Percentiles rank a stretch among this genome's conserved stretches.
These are phyloP conservation scores for Dryas integrifolia DNA, from an alignment of 331 rosid genomes.

Conservation along the genomic window DNA sequence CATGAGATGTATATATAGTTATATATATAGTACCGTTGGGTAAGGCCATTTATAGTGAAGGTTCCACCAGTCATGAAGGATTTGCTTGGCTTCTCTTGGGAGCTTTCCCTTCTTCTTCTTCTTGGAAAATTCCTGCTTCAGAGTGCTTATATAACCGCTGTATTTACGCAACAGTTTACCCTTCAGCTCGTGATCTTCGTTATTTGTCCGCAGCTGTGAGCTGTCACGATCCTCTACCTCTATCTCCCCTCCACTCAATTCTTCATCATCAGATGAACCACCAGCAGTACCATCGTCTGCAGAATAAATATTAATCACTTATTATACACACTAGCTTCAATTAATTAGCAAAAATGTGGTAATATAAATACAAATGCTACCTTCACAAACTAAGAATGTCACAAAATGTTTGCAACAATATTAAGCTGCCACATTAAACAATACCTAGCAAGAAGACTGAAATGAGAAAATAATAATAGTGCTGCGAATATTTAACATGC, in stretches of 20 bases:
- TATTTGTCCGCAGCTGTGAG: constrained; percentile 2
- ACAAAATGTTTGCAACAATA: too few relatives aligned
- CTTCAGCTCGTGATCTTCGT: constrained; percentile 55
- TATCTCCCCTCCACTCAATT: constrained; percentile 36
- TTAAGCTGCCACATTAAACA: too few relatives aligned
- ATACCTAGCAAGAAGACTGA: too few relatives aligned
- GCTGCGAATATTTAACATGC: too few relatives aligned
- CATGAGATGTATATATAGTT: too few relatives aligned
- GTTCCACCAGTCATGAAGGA: constrained; percentile 72
- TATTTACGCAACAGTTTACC: constrained; percentile 54
- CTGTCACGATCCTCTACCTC: constrained; percentile 29
- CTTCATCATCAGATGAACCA: constrained; percentile 47
- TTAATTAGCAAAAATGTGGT: too few relatives aligned
- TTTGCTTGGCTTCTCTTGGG: constrained; percentile 66
- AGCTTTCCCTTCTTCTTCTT: constrained; percentile 64
- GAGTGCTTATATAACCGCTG: constrained; percentile 55
- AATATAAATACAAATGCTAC: too few relatives aligned
- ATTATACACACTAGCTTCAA: too few relatives aligned
- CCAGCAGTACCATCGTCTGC: constrained; percentile 31
- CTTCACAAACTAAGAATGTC: too few relatives aligned
- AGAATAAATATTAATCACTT: not conserved
- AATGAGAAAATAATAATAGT: too few relatives aligned
- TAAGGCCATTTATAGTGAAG: constrained; percentile 80
- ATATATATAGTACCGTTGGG: constrained; percentile 55
- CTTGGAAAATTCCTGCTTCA: constrained; percentile 62